Evolutionary conservation across 257 asterid species (phyloP).

Genomic region (Solanum virginianum): DNA sequence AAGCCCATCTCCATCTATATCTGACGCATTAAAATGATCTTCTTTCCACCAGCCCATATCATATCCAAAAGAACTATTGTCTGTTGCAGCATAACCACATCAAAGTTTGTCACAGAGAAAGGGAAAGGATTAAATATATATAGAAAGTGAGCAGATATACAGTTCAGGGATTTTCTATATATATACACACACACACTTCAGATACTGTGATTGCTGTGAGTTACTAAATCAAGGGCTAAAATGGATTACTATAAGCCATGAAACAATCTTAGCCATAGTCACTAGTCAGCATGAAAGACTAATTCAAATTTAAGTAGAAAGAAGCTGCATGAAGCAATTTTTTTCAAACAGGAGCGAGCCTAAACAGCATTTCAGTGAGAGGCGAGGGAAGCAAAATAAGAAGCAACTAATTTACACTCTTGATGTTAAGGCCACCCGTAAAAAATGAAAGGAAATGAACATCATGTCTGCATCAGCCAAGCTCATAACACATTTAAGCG

Average conservation of each 20-base stretch:
- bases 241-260: neutral
- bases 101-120: neutral
- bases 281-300: neutral
- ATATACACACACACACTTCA: neutral
- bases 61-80: conserved; percentile 51
- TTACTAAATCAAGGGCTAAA: neutral
- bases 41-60: conserved; percentile 98
- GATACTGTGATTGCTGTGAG: neutral
- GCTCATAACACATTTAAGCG: neutral
- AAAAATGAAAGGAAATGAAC: neutral
- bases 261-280: neutral
- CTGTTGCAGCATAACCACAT: conserved; percentile 20
- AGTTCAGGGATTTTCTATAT: neutral
- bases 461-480: neutral
- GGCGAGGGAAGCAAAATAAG: neutral
- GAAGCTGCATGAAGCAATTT: neutral
- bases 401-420: neutral
- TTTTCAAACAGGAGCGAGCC: neutral
- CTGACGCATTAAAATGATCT: conserved; percentile 92
- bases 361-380: neutral
- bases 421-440: neutral
- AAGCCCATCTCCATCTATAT: conserved; percentile 74
- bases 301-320: neutral
- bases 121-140: neutral
- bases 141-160: neutral